These are phyloP conservation scores for Borovskyia barvae DNA, from an alignment of 208 protist species.

Conservation along the genomic window DNA sequence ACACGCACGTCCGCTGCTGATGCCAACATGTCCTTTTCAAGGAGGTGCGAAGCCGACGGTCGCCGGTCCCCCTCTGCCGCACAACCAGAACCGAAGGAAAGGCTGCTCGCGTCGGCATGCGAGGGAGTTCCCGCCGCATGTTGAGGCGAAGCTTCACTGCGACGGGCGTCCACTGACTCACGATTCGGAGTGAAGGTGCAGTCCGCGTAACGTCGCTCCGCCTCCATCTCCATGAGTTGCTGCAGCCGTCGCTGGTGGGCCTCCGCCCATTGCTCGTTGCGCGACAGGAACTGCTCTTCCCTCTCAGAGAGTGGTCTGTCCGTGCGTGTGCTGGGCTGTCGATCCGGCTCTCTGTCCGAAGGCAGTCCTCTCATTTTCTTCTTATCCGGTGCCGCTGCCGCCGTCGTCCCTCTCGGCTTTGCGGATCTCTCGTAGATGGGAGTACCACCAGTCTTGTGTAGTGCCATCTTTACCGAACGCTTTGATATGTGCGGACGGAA, in stretches of 20 bases:
- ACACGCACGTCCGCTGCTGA: slow-evolving; percentile 56
- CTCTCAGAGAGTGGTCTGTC: slow-evolving; percentile 13
- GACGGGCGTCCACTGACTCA: not conserved
- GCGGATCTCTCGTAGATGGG: slow-evolving; percentile 40
- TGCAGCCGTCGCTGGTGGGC: slow-evolving; percentile 22
- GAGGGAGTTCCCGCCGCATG: no score
- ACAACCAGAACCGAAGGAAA: not conserved
- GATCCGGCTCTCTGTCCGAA: no score
- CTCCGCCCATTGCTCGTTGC: slow-evolving; percentile 40
- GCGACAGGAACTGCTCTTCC: slow-evolving; percentile 29
- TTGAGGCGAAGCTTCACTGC: not conserved
- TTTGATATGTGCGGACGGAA: slow-evolving; percentile 40
- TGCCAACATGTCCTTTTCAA: slow-evolving; percentile 38
- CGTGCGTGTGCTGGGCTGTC: not conserved
- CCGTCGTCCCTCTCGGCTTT: not conserved
- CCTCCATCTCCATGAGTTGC: slow-evolving; percentile 14
- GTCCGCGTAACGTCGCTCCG: slow-evolving; percentile 10
- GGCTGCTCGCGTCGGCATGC: not conserved
- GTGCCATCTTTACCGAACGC: slow-evolving; percentile 24
- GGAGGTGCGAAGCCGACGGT: slow-evolving; percentile 5
- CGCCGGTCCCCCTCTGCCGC: not conserved
- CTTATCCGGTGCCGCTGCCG: not conserved
- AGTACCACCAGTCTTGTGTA: slow-evolving; percentile 26
- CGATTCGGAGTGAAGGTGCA: slow-evolving; percentile 35
- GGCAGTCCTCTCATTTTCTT: slow-evolving; percentile 2